Percentiles rank a stretch among this genome's conserved stretches.
These are phyloP conservation scores for Pythium brassicae DNA, from an alignment of 352 stramenopile species.

Conservation along the genomic window DNA sequence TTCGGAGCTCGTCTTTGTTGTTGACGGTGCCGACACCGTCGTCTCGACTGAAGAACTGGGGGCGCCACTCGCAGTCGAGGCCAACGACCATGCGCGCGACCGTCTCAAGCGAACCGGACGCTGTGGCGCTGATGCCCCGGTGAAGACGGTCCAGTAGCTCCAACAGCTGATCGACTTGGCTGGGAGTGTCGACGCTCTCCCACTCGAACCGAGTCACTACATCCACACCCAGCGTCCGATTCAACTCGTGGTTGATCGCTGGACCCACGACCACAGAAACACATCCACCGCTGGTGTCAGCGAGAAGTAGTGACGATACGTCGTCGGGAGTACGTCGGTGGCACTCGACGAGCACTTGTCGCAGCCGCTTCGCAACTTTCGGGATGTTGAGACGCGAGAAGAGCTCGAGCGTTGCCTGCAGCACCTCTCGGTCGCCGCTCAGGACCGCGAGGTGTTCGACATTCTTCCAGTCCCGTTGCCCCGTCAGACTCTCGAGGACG, in stretches of 20 bases:
- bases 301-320: background rate
- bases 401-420: constrained; percentile 26
- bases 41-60: constrained; percentile 33
- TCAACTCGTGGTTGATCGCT: constrained; percentile 24
- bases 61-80: constrained; percentile 65
- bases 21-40: background rate
- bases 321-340: background rate
- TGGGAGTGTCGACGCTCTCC: constrained; percentile 25
- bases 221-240: constrained; percentile 9
- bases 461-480: constrained; percentile 44
- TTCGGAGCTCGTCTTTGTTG: constrained; percentile 10
- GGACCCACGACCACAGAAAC: background rate
- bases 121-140: constrained; percentile 2
- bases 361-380: constrained; percentile 53
- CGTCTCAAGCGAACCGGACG: constrained; percentile 7
- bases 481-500: constrained; percentile 26
- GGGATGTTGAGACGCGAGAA: constrained; percentile 34
- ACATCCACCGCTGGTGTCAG: background rate
- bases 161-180: constrained; percentile 22
- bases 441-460: constrained; percentile 32
- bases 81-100: constrained; percentile 30
- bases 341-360: constrained; percentile 15
- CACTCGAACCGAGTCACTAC: constrained; percentile 16
- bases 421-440: constrained; percentile 18
- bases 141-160: constrained; percentile 11